These are phyloP conservation scores for Talaromyces sp. DNA, from an alignment of 2,329 filamentous ascomycete genomes.

Conservation along the genomic window DNA sequence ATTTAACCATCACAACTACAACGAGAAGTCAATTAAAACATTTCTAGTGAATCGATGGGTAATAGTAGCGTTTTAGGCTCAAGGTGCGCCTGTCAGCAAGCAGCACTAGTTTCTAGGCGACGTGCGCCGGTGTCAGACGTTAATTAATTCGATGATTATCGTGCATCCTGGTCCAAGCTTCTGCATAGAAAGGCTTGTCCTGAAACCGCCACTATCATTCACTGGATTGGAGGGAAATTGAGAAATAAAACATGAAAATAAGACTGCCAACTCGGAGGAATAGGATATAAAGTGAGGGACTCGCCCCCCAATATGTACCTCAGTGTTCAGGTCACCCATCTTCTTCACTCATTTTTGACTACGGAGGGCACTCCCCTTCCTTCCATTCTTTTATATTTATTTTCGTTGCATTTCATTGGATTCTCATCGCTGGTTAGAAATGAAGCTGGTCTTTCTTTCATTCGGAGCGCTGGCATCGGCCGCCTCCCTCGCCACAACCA, in stretches of 20 bases:
- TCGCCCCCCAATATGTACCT: not conserved
- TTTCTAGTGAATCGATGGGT: not conserved
- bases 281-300: not conserved
- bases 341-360: not conserved
- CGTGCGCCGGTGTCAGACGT: not conserved
- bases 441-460: slow-evolving; percentile 10
- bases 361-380: not conserved
- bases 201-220: not conserved
- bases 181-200: not conserved
- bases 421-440: slow-evolving; percentile 2
- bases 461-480: slow-evolving; percentile 10
- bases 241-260: not conserved
- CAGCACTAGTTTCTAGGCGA: not conserved
- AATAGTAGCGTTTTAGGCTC: not conserved
- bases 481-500: slow-evolving; percentile 10
- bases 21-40: not conserved
- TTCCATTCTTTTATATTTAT: not conserved
- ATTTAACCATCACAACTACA: too few species aligned
- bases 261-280: not conserved
- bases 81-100: not conserved
- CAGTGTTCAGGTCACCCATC: not conserved
- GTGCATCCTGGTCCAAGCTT: not conserved
- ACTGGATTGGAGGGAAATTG: not conserved
- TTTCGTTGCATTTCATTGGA: not conserved
- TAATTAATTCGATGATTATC: not conserved